A percentile compares a stretch with the other conserved stretches of the same genome.
These are phyloP conservation scores for Rubus parviflorus DNA, from an alignment of 306 rosid genomes.

Conservation along the genomic window DNA sequence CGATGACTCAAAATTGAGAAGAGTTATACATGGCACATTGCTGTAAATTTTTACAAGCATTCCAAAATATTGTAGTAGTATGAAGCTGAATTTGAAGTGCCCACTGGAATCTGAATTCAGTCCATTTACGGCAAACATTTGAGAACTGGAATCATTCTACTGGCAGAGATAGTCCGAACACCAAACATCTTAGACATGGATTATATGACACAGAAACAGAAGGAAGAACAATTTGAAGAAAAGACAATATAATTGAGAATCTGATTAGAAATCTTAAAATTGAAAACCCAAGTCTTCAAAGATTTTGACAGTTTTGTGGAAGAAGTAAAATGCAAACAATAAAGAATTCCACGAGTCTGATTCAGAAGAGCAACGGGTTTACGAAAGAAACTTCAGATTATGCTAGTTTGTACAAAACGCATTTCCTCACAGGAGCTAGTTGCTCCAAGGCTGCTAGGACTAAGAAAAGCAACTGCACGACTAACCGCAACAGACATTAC, in stretches of 20 bases:
- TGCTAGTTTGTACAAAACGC: neutral
- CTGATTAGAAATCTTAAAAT: neutral
- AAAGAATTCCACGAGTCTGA: neutral
- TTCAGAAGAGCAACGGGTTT: neutral
- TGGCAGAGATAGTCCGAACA: neutral
- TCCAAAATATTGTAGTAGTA: neutral
- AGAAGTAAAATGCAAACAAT: neutral
- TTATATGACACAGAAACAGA: neutral
- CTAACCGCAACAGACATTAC: neutral
- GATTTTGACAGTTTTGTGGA: neutral
- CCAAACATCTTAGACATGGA: neutral
- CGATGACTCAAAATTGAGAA: neutral
- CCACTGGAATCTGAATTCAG: neutral
- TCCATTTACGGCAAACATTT: neutral
- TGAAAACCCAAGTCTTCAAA: neutral
- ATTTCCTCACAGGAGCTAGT: neutral
- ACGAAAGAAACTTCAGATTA: neutral
- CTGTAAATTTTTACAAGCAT: neutral
- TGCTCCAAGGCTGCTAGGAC: neutral
- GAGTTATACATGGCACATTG: neutral
- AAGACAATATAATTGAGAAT: neutral
- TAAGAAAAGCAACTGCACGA: neutral
- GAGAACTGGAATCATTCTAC: neutral
- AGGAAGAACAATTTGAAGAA: neutral
- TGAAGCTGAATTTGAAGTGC: neutral